phyloP scores from a whole-genome alignment of 2,329 filamentous ascomycete species.

The Calonectria honghensis region DNA sequence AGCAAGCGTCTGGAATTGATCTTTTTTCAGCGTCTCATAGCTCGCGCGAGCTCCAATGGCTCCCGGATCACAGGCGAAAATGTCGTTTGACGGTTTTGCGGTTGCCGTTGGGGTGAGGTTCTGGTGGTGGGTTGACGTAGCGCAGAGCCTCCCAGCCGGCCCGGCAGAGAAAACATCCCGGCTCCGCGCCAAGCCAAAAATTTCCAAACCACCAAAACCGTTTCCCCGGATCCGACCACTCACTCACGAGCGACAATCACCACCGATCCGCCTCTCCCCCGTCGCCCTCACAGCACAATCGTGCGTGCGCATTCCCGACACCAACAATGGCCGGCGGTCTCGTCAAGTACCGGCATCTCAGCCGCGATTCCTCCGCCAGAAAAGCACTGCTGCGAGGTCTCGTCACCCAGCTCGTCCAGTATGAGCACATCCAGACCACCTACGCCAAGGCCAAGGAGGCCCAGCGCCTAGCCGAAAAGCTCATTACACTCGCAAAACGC shows the following conservation, averaged over 20 bases:
- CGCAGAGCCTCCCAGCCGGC: conserved; percentile 47
- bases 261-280: conserved; percentile 1
- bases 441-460: conserved; percentile 98
- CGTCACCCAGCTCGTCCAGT: conserved; percentile 93
- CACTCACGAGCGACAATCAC: conserved; percentile 37
- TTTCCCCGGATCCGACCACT: conserved; percentile 42
- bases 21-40: conserved; percentile 58
- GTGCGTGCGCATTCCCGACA: conserved; percentile 35
- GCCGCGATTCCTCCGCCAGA: conserved; percentile 89
- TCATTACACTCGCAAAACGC: conserved; percentile 95
- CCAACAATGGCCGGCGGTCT: conserved; percentile 86
- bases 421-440: conserved; percentile 96
- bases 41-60: conserved; percentile 56
- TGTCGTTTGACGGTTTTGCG: conserved; percentile 36
- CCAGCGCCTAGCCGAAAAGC: conserved; percentile 92
- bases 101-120: conserved; percentile 47
- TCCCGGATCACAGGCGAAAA: conserved; percentile 46
- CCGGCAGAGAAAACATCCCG: conserved; percentile 56
- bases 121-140: conserved; percentile 57
- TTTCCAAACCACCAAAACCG: conserved; percentile 56
- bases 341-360: conserved; percentile 91
- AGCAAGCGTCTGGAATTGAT: conserved; percentile 43
- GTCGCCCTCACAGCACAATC: not conserved
- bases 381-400: conserved; percentile 96
- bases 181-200: conserved; percentile 58